Conservation (phyloP, 257 asterid genomes). For the Misopates orontium region DNA sequence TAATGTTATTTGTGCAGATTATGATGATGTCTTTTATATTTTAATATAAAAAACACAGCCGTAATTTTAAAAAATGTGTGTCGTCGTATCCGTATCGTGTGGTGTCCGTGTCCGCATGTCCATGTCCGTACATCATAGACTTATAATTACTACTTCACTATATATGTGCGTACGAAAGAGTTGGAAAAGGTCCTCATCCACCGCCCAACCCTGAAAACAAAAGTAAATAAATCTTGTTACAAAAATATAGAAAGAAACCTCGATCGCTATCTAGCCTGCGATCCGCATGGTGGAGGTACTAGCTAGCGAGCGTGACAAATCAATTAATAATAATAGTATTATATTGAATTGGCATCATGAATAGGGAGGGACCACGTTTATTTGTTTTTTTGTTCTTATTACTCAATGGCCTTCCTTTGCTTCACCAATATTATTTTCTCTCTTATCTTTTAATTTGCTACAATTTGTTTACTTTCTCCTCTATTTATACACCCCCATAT, state of each 20-base stretch:
- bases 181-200: conserved; percentile 21
- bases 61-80: too few relatives aligned
- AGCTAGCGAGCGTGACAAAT: conserved; percentile 51
- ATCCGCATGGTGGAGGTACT: conserved; percentile 38
- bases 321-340: conserved; percentile 43
- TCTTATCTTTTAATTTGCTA: conserved; percentile 5
- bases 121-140: too few relatives aligned
- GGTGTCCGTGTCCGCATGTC: too few relatives aligned
- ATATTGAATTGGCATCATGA: conserved; percentile 7
- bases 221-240: conserved; percentile 34
- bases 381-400: conserved; percentile 31
- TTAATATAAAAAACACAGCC: too few relatives aligned
- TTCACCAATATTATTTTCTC: conserved; percentile 36
- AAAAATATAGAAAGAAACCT: conserved; percentile 39
- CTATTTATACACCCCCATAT: conserved; percentile 32
- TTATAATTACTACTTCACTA: too few relatives aligned
- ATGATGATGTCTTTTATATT: too few relatives aligned
- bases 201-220: conserved; percentile 33
- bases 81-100: too few relatives aligned
- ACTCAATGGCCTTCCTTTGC: conserved; percentile 28
- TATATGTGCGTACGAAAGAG: too few relatives aligned
- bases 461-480: conserved; percentile 19
- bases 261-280: conserved; percentile 6
- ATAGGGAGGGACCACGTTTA: conserved; percentile 36
- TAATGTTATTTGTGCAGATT: too few relatives aligned